Conservation (phyloP, 1,284 basidiomycete species). For the Erythrobasidium hasegawianum region DNA sequence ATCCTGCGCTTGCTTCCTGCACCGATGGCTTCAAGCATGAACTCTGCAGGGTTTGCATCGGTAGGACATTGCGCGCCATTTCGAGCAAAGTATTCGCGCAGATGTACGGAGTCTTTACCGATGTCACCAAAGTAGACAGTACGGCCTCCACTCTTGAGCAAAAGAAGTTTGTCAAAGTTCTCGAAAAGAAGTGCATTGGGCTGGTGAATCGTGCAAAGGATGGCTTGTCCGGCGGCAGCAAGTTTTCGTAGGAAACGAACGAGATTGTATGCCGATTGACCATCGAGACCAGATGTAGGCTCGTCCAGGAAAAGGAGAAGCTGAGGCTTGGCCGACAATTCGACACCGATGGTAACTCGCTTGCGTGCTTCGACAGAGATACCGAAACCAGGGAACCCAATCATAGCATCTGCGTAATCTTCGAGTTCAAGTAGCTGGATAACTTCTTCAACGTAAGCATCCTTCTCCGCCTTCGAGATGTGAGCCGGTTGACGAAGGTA, state of each 20-base stretch:
- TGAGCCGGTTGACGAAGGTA: slow-evolving; percentile 57
- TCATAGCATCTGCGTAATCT: slow-evolving; percentile 55
- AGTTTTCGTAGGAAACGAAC: slow-evolving; percentile 48
- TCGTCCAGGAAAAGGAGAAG: slow-evolving; percentile 50
- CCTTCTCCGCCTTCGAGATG: slow-evolving; percentile 54
- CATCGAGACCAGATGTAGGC: slow-evolving; percentile 37
- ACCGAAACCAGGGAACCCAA: slow-evolving; percentile 55
- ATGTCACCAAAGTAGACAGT: slow-evolving; percentile 45
- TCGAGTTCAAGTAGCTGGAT: slow-evolving; percentile 55
- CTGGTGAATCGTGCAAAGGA: slow-evolving; percentile 51
- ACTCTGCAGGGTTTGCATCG: slow-evolving; percentile 43
- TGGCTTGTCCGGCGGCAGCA: slow-evolving; percentile 46
- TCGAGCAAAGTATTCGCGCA: slow-evolving; percentile 57
- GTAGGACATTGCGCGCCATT: slow-evolving; percentile 50
- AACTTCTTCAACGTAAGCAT: slow-evolving; percentile 56
- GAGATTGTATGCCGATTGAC: slow-evolving; percentile 44
- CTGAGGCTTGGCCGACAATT: slow-evolving; percentile 54
- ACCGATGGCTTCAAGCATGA: slow-evolving; percentile 62
- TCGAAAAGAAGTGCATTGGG: slow-evolving; percentile 43
- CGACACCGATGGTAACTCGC: slow-evolving; percentile 60
- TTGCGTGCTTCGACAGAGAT: slow-evolving; percentile 57
- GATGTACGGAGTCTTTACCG: slow-evolving; percentile 53
- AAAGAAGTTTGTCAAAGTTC: slow-evolving; percentile 42
- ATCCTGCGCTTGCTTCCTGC: slow-evolving; percentile 54
- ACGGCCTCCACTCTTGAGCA: slow-evolving; percentile 44